Conservation (phyloP, 2,329 filamentous ascomycete genomes). For the Colletotrichum gigasporum region DNA sequence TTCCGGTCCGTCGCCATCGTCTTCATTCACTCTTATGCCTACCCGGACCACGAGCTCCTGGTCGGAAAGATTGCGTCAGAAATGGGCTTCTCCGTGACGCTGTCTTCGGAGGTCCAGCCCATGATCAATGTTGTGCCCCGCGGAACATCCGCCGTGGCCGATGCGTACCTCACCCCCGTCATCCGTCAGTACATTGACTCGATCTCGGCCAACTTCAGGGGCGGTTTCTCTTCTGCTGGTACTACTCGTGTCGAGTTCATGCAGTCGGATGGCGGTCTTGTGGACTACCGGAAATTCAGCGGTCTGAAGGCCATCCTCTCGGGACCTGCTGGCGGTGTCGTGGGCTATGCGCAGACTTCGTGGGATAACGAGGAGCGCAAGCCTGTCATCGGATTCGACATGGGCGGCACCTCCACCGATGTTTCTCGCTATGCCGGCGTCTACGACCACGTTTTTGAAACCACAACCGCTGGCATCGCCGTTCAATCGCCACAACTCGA, state of each 20-base stretch:
- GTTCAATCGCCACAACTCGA: constrained; percentile 84
- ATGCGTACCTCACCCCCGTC: constrained; percentile 54
- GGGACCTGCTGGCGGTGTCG: constrained; percentile 80
- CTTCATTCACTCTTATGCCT: constrained; percentile 76
- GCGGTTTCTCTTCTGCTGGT: constrained; percentile 42
- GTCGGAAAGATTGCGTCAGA: constrained; percentile 46
- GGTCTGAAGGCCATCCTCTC: constrained; percentile 76
- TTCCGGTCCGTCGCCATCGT: constrained; percentile 65
- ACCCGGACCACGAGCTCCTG: constrained; percentile 63
- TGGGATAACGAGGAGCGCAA: constrained; percentile 74
- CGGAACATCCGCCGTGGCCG: constrained; percentile 52
- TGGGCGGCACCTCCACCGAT: constrained; percentile 76
- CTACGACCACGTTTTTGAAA: constrained; percentile 69
- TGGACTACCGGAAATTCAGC: constrained; percentile 70
- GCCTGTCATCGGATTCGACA: constrained; percentile 82
- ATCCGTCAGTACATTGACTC: constrained; percentile 45
- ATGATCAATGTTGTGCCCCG: constrained; percentile 56
- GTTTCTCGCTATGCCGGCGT: constrained; percentile 71
- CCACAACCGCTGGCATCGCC: constrained; percentile 79
- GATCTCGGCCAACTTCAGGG: constrained; percentile 47
- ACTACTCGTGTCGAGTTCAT: constrained; percentile 75
- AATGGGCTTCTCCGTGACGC: constrained; percentile 52
- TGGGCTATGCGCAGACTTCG: constrained; percentile 78
- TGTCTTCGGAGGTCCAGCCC: constrained; percentile 48
- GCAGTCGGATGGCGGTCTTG: constrained; percentile 66